Base-by-base conservation (phyloP, 257 asterid genomes). In the Henckelia pumila region DNA sequence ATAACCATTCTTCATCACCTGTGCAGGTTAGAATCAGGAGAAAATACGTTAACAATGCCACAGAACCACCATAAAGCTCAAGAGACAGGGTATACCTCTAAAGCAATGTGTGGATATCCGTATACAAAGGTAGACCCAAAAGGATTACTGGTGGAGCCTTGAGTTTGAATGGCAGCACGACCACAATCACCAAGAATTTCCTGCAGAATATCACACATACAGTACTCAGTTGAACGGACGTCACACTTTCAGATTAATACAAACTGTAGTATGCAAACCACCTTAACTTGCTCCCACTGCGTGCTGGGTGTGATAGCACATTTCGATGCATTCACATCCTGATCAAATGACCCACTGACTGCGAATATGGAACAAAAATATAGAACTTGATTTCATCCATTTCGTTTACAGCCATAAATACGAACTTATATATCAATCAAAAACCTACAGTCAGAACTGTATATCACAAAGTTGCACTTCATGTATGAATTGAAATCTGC, bases 201-300 rank as follows among this genome's bases (percentile, higher is more conserved):
- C 96, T 90, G 85, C 74, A 77, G 47, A 40, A 59, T 56, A 35
- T 16, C 8, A 13, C 23, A 71, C 35, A 30, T 28, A 69, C 40
- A 14, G 23, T 66, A 70, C 55, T 63, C 28, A 11, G 8, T 40
- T 40, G n/a, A 40, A 3, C n/a, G n/a, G 8, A 4, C 6, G 6
- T 40, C 11, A 40, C 50, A 5, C 5, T 21, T 22, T 3, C 59
- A 7, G 67, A 55, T 30, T 30, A 20, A 58, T 22, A 56, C 21
- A 68, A 67, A n/a, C 14, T 50, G n/a, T 52, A 21, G 49, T 17
- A 56, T 1, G 53, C 64, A 17, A 30, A 66, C 85, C 72, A 89
- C 93, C 92, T 89, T 89, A 73, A 89, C 85, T 79, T 87, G 95
- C 44, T 85, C 96, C 95, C 96, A 89, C 61, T 87, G 87, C 16